phyloP scores from a whole-genome alignment of 1,284 basidiomycete species.

The Heterobasidion annosum region DNA sequence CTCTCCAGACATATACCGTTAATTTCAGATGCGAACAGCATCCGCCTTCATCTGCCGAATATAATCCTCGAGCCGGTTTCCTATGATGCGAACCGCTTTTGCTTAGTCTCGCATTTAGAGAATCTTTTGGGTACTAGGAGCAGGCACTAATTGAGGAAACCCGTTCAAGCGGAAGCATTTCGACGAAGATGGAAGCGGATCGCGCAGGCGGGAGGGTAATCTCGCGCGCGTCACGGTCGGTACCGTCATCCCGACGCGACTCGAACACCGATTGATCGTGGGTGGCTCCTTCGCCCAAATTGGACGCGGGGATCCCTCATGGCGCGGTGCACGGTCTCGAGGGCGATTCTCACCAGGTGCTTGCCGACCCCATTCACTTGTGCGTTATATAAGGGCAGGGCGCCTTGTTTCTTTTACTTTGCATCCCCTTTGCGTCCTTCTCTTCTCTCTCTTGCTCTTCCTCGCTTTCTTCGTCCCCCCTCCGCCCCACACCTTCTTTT shows the following conservation, averaged over 20 bases:
- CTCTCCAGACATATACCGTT: background rate
- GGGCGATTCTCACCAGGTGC: background rate
- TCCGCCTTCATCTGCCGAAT: too few species aligned
- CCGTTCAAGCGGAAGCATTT: background rate
- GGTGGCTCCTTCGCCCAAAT: background rate
- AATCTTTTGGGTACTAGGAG: background rate
- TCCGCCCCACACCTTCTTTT: background rate
- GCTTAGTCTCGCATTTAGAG: background rate
- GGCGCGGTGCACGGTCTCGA: background rate
- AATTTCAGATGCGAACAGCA: too few species aligned
- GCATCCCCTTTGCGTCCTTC: background rate
- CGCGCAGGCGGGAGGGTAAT: background rate
- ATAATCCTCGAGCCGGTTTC: too few species aligned
- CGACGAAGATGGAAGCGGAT: background rate
- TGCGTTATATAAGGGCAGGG: background rate
- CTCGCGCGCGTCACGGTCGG: too few species aligned
- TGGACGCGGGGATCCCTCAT: background rate
- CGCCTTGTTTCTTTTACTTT: background rate
- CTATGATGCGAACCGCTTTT: too few species aligned
- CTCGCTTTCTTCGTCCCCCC: background rate
- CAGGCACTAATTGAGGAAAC: background rate
- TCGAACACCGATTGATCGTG: background rate
- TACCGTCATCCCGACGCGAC: background rate
- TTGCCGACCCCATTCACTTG: background rate
- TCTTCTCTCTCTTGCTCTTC: background rate